Base-by-base conservation (phyloP, 169 alveolate species). In the Plasmodium vinckei region DNA sequence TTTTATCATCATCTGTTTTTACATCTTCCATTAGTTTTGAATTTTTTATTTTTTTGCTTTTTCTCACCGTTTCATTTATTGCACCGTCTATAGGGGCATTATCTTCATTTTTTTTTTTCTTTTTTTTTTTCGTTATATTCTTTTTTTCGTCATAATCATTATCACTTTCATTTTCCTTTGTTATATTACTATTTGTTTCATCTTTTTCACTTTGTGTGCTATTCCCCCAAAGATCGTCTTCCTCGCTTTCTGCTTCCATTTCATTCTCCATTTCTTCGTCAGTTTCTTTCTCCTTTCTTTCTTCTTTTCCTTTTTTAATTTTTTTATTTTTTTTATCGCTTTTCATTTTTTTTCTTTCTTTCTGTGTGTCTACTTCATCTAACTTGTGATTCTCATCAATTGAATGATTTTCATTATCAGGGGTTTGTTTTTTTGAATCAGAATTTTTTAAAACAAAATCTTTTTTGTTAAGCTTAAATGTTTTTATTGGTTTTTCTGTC, bases 1-100 rank as follows among this genome's bases (percentile, higher is more conserved):
- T 9, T 46, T 86, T 86, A 51, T 86, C 91, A 19, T 70, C 87
- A 86, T 70, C n/a, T 19, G 75, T 64, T 15, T 70, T 70, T n/a
- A 69, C 49, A 47, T 79, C 67, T 1, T 64, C 84, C 87, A 86
- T 86, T 10, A 86, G 69, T 17, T 59, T 70, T 10, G 91, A 86
- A 21, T 86, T 86, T 86, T 69, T 86, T 51, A 13, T 70, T 86
- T 69, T 86, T 42, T 46, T 70, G n/a, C 42, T 68, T 70, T 70
- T 60, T 63, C 33, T 75, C 13, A 3, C 27, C 15, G 61, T 17
- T 59, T 44, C 64, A 73, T 1, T 9, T 59, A 23, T 7, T 1
- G 12, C 21, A 25, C 13, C 19, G 0, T 64, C 42, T 33, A 33
- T 33, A 33, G 42, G 42, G 42, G 3, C 7, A 63, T 44, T 25